Conservation (phyloP, 208 protist species). For the Wallacemonas collosoma region DNA sequence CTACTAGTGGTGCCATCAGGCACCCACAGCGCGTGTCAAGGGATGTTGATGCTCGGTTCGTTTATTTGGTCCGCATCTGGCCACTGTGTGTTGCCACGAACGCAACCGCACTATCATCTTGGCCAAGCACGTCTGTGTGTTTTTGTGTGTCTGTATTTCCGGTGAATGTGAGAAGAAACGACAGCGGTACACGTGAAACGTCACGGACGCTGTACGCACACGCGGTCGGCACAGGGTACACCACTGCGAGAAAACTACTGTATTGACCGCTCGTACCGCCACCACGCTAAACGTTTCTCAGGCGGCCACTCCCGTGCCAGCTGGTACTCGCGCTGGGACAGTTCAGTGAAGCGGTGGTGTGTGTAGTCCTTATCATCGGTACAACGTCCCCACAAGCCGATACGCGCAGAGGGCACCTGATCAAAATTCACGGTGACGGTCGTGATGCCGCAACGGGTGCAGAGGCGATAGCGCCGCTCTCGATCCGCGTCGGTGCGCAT, state of each 20-base stretch:
- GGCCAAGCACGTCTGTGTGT: too few relatives aligned
- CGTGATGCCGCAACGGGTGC: constrained; percentile 83
- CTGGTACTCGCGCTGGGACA: constrained; percentile 80
- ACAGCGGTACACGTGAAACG: too few relatives aligned
- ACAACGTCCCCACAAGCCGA: constrained; percentile 87
- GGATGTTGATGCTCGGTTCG: too few relatives aligned
- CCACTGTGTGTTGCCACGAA: too few relatives aligned
- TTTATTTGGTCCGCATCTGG: too few relatives aligned
- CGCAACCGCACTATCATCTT: too few relatives aligned
- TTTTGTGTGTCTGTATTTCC: too few relatives aligned
- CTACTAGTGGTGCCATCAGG: too few relatives aligned
- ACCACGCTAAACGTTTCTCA: constrained; percentile 81
- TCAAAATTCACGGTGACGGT: constrained; percentile 89
- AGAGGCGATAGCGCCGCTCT: constrained; percentile 82
- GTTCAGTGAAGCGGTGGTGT: constrained; percentile 73
- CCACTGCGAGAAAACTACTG: not conserved
- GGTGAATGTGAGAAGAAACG: too few relatives aligned
- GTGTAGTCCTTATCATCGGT: constrained; percentile 84
- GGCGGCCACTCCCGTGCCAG: constrained; percentile 66
- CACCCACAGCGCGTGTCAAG: too few relatives aligned
- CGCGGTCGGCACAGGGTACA: too few relatives aligned
- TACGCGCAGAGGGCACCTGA: constrained; percentile 73
- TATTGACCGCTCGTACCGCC: constrained; percentile 57
- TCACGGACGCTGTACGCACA: too few relatives aligned
- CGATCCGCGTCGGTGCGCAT: constrained; percentile 69